These are phyloP conservation scores for Phytopythium vexans DNA, from an alignment of 352 stramenopile species.

Conservation along the genomic window DNA sequence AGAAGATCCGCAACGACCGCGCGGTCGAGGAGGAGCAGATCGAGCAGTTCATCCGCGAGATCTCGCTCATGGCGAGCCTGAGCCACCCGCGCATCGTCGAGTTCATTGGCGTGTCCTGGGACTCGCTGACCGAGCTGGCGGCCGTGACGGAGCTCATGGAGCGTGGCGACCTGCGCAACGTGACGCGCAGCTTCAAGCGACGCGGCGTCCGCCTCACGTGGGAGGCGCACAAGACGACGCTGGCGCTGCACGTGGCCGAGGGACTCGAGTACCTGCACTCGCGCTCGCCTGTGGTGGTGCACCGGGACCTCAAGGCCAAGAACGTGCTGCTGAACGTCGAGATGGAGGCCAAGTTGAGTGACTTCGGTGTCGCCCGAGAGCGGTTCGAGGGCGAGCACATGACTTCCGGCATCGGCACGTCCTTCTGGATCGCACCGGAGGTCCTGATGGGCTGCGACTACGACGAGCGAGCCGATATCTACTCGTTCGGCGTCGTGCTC, in stretches of 20 bases:
- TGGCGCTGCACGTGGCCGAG: slow-evolving; percentile 59
- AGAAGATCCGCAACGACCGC: slow-evolving; percentile 40
- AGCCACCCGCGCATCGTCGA: slow-evolving; percentile 60
- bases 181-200: slow-evolving; percentile 44
- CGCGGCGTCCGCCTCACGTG: slow-evolving; percentile 38
- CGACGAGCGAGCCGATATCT: slow-evolving; percentile 47
- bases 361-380: slow-evolving; percentile 66
- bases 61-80: slow-evolving; percentile 47
- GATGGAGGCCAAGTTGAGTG: slow-evolving; percentile 66
- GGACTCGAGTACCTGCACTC: slow-evolving; percentile 65
- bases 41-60: slow-evolving; percentile 56
- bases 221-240: slow-evolving; percentile 47
- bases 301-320: slow-evolving; percentile 48
- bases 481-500: slow-evolving; percentile 45
- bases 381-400: slow-evolving; percentile 55
- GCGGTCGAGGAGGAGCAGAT: slow-evolving; percentile 34
- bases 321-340: slow-evolving; percentile 43
- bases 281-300: slow-evolving; percentile 49
- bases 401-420: slow-evolving; percentile 60
- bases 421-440: slow-evolving; percentile 68
- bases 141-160: slow-evolving; percentile 72
- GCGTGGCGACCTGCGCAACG: slow-evolving; percentile 52
- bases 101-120: slow-evolving; percentile 63
- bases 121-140: slow-evolving; percentile 36
- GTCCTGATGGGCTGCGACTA: slow-evolving; percentile 48